Evolutionary conservation across 257 asterid species (phyloP).

Genomic region (Nicotiana attenuata): DNA sequence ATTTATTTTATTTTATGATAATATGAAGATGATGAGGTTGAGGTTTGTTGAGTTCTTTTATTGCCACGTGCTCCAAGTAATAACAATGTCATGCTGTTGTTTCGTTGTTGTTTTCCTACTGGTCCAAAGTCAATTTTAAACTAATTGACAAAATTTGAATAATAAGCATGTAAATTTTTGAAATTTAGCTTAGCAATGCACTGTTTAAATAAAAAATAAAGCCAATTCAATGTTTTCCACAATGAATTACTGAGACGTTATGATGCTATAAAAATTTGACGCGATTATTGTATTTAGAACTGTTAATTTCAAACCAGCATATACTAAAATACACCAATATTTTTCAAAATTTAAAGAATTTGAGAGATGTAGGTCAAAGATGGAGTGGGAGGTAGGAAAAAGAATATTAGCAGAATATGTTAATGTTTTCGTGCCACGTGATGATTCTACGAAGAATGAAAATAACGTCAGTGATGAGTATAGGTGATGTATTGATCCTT

Average conservation of each 20-base stretch:
- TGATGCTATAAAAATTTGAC: not conserved
- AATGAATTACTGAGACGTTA: too few species aligned
- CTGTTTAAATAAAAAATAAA: too few species aligned
- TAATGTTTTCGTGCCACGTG: not conserved
- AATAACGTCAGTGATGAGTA: not conserved
- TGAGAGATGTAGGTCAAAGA: not conserved
- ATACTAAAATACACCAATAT: too few species aligned
- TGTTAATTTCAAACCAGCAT: not conserved
- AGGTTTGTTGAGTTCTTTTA: slow-evolving; percentile 11
- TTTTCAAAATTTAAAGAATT: not conserved
- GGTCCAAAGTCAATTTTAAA: not conserved
- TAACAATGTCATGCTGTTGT: not conserved
- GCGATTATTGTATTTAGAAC: not conserved
- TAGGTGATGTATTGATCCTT: not conserved
- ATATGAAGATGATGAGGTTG: slow-evolving; percentile 4
- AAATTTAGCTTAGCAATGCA: too few species aligned
- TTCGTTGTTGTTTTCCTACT: not conserved
- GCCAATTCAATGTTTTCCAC: too few species aligned
- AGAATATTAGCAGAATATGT: not conserved
- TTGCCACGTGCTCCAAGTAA: not conserved
- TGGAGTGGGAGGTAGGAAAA: not conserved
- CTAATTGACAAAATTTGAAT: too few species aligned
- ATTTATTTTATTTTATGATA: too few species aligned
- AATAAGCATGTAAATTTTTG: not conserved
- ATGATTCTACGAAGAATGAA: not conserved